Conservation (phyloP, 306 rosid species). For the Alnus rubra region DNA sequence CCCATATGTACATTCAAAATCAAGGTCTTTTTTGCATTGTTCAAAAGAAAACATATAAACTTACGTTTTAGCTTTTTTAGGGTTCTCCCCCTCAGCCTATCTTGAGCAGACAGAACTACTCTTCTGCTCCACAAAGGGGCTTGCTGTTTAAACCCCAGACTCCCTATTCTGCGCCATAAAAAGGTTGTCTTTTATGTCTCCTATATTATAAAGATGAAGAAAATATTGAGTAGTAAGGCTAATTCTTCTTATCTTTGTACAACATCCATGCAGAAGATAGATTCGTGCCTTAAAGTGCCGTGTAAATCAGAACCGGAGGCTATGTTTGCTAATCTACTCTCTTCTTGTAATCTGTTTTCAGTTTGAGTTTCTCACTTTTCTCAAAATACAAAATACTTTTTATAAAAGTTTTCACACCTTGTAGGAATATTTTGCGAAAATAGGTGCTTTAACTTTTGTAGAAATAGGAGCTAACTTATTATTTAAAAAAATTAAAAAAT, state of each 20-base stretch:
- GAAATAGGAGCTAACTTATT: too few relatives aligned
- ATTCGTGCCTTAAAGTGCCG: not conserved
- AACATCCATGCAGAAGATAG: conserved; percentile 2
- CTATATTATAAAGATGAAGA: not conserved
- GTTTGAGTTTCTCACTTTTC: too few relatives aligned
- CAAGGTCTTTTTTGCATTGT: not conserved
- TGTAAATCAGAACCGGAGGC: not conserved
- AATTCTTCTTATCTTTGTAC: not conserved
- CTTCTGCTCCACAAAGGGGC: not conserved
- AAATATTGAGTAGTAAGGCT: not conserved
- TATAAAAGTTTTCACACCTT: too few relatives aligned
- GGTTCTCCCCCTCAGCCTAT: not conserved
- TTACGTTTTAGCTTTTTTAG: not conserved
- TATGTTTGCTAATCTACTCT: too few relatives aligned
- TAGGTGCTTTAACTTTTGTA: too few relatives aligned
- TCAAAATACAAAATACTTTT: too few relatives aligned
- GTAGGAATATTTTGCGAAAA: too few relatives aligned
- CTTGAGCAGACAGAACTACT: not conserved
- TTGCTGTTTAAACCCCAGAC: not conserved
- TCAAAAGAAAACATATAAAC: not conserved
- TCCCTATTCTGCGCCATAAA: not conserved
- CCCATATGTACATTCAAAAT: not conserved
- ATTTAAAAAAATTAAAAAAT: too few relatives aligned
- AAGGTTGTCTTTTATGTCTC: not conserved
- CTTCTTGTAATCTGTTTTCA: too few relatives aligned